Evolutionary conservation across 176 grass and related monocot genomes (phyloP), one percentile per base, ranked within the genome.

Genomic region (Thinopyrum elongatum): DNA sequence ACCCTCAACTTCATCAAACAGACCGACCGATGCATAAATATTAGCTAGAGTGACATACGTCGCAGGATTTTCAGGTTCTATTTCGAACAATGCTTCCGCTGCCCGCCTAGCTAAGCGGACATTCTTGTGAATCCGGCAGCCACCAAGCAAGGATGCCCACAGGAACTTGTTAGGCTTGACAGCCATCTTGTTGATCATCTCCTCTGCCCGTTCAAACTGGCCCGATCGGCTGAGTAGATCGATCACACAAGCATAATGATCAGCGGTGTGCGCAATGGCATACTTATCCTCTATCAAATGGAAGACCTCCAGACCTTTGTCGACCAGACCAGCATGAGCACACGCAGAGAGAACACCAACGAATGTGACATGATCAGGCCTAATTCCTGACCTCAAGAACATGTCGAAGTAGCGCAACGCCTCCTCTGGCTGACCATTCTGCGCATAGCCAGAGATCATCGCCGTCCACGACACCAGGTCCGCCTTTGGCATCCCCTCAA

Each of bases 31-130:
- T 1, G 88, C 90, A 6, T 94, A 94, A 23, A 94, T 91, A 76
- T 98, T 98, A 42, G 90, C 88, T 59, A 98, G 79, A 77, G 92
- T 98, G 29, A 92, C 93, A 85, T 94, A 98, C 6, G 88, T 98
- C 17, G 86, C 86, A 35, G 91, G 89, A 78, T 95, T 98, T 44
- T 95, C 92, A 12, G 96, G 96, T 61, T 98, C 96, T 39, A 95
- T 76, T 87, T 94, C 82, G 30, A 98, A 94, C 80, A 95, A 65
- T 25, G 90, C 90, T 84, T 95, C 90, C 0, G 92, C 90, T 65
- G 88, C 93, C 27, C 63, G 34, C 88, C 72, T 92, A 46, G 84
- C 91, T 1, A 94, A 76, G 67, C 14, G 70, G n/a, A 95, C 78
- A 83, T 95, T 98, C 60, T 92, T 94, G 82, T 92, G 89, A 83